phyloP scores from a whole-genome alignment of 179 eudicot species.

The Patellifolia procumbens region DNA sequence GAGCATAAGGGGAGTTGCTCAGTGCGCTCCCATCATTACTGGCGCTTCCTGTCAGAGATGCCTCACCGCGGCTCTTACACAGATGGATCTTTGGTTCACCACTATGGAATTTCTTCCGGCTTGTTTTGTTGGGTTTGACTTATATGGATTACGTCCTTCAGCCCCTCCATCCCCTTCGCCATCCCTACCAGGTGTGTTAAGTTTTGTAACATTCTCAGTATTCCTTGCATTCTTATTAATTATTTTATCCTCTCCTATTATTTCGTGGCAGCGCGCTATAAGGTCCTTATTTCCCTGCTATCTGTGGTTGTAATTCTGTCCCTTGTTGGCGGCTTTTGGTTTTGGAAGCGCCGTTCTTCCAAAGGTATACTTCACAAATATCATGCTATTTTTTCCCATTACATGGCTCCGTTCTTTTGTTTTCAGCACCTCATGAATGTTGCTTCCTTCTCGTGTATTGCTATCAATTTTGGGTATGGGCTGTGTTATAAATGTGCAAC shows the following conservation, averaged over 20 bases:
- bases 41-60: constrained; percentile 21
- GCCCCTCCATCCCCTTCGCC: background rate
- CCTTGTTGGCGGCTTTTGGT: constrained; percentile 23
- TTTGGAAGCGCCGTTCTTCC: constrained; percentile 20
- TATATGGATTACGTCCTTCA: constrained; percentile 16
- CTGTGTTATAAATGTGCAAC: background rate
- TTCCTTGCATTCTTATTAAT: background rate
- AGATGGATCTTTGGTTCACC: constrained; percentile 20
- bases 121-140: constrained; percentile 26
- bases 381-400: background rate
- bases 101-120: constrained; percentile 23
- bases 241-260: background rate
- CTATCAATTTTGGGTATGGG: background rate
- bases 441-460: background rate
- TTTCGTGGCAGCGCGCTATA: constrained; percentile 3
- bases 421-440: background rate
- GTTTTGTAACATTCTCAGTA: background rate
- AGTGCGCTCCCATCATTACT: constrained; percentile 28
- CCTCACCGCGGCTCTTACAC: constrained; percentile 15
- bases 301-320: constrained; percentile 4
- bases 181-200: constrained; percentile 15
- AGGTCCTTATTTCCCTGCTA: constrained; percentile 9
- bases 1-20: constrained; percentile 12
- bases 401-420: background rate
- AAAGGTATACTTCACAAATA: background rate